These are phyloP conservation scores for Chaetomium sp. DNA, from an alignment of 2,329 filamentous ascomycete species.

Conservation along the genomic window DNA sequence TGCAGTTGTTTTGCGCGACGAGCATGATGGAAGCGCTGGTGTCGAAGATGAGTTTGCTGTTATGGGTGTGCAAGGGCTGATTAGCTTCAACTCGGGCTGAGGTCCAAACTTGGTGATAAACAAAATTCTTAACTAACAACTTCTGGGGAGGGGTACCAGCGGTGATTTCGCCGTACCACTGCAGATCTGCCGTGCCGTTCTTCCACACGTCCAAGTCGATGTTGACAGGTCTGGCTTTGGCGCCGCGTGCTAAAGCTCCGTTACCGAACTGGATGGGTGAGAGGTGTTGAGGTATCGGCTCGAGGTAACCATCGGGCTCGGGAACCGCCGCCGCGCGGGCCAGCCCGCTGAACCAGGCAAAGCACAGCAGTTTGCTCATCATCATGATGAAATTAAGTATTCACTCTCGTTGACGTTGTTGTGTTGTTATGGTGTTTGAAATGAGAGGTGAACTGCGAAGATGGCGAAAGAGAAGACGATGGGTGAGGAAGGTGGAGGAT, in stretches of 20 bases:
- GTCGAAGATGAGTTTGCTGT: slow-evolving; percentile 29
- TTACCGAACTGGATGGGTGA: not conserved
- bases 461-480: too few species aligned
- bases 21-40: slow-evolving; percentile 28
- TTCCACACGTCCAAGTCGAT: slow-evolving; percentile 9
- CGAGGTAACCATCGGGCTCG: not conserved
- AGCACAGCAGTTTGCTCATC: too few species aligned
- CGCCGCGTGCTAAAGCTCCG: not conserved
- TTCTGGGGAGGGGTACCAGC: slow-evolving; percentile 23
- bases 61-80: not conserved
- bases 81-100: not conserved
- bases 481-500: too few species aligned
- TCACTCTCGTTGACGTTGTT: too few species aligned
- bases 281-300: not conserved
- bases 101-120: not conserved
- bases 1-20: slow-evolving; percentile 27
- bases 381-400: too few species aligned
- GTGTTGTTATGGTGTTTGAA: too few species aligned
- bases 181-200: slow-evolving; percentile 1
- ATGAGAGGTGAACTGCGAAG: too few species aligned
- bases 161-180: slow-evolving; percentile 19
- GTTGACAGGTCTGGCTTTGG: not conserved
- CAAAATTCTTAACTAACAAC: slow-evolving; percentile 26
- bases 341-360: slow-evolving; percentile 7
- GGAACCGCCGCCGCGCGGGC: not conserved